Conservation (phyloP, 2,329 filamentous ascomycete species). For the Endoconidiophora polonica region DNA sequence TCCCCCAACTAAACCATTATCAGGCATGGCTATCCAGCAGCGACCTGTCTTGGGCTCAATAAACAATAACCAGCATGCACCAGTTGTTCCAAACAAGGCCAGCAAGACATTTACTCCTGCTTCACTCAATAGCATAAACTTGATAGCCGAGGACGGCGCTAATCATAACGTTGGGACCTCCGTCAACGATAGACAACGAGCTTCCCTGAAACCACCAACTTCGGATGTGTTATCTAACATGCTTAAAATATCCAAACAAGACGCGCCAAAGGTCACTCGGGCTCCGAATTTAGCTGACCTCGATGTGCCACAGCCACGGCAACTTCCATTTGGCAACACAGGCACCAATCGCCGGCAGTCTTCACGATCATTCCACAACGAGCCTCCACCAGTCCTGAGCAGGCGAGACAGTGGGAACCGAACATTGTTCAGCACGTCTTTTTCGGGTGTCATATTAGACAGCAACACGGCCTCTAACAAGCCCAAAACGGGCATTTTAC, state of each 20-base stretch:
- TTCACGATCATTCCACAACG: conserved; percentile 3
- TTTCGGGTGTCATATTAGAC: not conserved
- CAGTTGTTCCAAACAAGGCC: too few species aligned
- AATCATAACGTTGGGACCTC: too few species aligned
- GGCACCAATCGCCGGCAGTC: not conserved
- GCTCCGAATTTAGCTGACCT: conserved; percentile 2
- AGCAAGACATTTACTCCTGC: too few species aligned
- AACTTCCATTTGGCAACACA: conserved; percentile 7
- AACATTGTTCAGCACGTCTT: conserved; percentile 1
- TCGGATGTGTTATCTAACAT: too few species aligned
- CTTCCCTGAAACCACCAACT: too few species aligned
- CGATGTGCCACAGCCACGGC: conserved; percentile 8
- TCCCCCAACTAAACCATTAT: too few species aligned
- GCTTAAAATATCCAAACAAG: too few species aligned
- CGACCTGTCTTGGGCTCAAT: too few species aligned
- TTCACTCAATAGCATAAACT: not conserved
- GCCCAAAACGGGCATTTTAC: conserved; percentile 1
- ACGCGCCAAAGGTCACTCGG: not conserved
- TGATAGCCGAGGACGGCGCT: too few species aligned
- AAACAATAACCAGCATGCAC: too few species aligned
- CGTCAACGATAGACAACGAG: too few species aligned
- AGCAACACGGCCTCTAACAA: not conserved
- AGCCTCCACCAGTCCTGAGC: not conserved
- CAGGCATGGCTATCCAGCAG: too few species aligned
- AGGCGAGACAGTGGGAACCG: not conserved